phyloP scores from a whole-genome alignment of 768 basidiomycete genomes.

The Hypholoma fasciculare region DNA sequence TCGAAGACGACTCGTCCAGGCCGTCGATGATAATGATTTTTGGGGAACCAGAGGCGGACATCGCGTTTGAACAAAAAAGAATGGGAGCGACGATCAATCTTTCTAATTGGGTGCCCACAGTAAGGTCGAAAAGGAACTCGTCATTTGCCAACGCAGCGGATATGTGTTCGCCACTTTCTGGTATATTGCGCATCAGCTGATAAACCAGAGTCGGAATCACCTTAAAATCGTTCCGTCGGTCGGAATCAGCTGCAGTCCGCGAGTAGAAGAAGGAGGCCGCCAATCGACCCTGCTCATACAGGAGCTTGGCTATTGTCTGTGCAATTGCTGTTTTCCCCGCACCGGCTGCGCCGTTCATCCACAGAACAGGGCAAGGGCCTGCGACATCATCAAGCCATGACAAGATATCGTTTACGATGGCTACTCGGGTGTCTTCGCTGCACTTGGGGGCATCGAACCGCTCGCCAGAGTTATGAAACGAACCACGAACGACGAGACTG shows the following conservation, averaged over 20 bases:
- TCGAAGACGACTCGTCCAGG: neutral
- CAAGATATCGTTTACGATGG: neutral
- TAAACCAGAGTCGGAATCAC: neutral
- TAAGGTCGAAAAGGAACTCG: neutral
- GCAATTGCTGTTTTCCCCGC: conserved; percentile 9
- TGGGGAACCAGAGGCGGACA: neutral
- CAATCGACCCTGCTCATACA: neutral
- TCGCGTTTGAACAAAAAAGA: neutral
- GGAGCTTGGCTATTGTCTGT: neutral
- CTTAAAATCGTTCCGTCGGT: neutral
- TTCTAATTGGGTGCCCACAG: neutral
- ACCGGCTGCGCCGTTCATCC: conserved; percentile 11
- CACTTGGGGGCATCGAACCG: conserved; percentile 14
- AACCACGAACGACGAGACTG: neutral
- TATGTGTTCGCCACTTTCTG: neutral
- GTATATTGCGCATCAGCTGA: neutral
- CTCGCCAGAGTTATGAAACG: conserved; percentile 15
- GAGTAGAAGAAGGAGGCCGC: neutral
- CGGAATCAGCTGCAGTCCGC: neutral
- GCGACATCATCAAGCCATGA: neutral
- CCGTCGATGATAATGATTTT: neutral
- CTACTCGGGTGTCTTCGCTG: conserved; percentile 13
- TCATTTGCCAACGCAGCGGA: neutral
- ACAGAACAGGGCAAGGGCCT: neutral
- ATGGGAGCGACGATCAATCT: neutral